These are phyloP conservation scores for Lachancea sp. DNA, from an alignment of 805 yeast genomes.

Conservation along the genomic window DNA sequence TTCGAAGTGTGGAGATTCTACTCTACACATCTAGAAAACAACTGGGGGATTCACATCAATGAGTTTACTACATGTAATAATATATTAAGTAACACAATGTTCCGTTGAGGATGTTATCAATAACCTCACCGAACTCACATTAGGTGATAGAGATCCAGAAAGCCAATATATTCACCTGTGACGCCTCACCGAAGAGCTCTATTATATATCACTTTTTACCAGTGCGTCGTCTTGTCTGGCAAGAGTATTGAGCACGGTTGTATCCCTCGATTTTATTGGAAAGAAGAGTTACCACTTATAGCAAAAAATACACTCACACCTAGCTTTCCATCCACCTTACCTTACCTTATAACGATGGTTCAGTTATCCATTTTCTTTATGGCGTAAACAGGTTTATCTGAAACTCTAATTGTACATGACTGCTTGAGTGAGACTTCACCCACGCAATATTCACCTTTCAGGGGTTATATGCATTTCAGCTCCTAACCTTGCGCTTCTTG, in stretches of 20 bases:
- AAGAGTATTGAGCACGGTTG: background rate
- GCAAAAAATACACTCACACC: background rate
- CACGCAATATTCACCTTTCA: background rate
- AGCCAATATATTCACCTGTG: too few relatives aligned
- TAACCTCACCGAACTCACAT: too few relatives aligned
- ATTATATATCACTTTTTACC: background rate
- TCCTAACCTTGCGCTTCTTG: constrained; percentile 21
- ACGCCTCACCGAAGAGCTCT: background rate
- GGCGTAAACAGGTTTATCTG: background rate
- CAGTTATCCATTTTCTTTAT: background rate
- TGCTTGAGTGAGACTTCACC: background rate
- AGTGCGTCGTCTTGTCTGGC: background rate
- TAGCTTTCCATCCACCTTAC: background rate
- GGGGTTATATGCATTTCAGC: background rate
- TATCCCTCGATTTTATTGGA: background rate
- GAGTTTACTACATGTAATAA: too few relatives aligned
- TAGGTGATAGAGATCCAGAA: too few relatives aligned
- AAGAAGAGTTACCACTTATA: background rate
- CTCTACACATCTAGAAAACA: too few relatives aligned
- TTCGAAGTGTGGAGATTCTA: too few relatives aligned
- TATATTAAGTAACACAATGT: too few relatives aligned
- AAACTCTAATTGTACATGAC: background rate
- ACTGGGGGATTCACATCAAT: too few relatives aligned
- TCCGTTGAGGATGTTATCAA: too few relatives aligned
- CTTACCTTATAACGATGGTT: too few relatives aligned